Conservation (phyloP, 2,329 filamentous ascomycete genomes). For the Epichloe uncinata region DNA sequence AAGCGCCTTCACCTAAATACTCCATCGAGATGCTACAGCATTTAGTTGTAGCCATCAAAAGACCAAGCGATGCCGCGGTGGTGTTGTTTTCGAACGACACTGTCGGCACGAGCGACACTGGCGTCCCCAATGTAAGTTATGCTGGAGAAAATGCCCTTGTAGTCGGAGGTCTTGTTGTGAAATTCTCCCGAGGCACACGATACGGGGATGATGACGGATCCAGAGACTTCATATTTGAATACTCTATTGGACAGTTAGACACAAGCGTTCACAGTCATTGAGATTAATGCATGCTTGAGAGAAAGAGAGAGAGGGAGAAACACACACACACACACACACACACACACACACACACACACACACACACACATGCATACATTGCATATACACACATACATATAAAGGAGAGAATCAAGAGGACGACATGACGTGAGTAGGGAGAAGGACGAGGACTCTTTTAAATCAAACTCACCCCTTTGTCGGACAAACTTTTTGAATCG, state of each 20-base stretch:
- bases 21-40: not conserved
- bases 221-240: slow-evolving; percentile 18
- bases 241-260: not conserved
- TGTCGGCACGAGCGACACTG: not conserved
- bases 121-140: not conserved
- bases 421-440: not conserved
- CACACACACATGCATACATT: too few relatives aligned
- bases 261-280: not conserved
- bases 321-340: too few relatives aligned
- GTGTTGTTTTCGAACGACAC: not conserved
- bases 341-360: too few relatives aligned
- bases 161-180: not conserved
- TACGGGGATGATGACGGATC: slow-evolving; percentile 12
- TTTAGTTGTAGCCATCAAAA: not conserved
- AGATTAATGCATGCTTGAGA: too few relatives aligned
- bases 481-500: slow-evolving; percentile 33
- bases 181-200: slow-evolving; percentile 2
- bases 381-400: too few relatives aligned
- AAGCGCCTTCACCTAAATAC: too few relatives aligned
- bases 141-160: slow-evolving; percentile 2
- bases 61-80: slow-evolving; percentile 4
- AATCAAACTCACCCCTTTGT: slow-evolving; percentile 20
- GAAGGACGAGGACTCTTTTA: too few relatives aligned
- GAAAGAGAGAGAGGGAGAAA: too few relatives aligned
- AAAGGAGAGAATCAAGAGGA: not conserved